Evolutionary conservation across 164 flowering plant species (phyloP), one percentile per base, ranked within the genome.

Genomic region (Cinnamomum chago): DNA sequence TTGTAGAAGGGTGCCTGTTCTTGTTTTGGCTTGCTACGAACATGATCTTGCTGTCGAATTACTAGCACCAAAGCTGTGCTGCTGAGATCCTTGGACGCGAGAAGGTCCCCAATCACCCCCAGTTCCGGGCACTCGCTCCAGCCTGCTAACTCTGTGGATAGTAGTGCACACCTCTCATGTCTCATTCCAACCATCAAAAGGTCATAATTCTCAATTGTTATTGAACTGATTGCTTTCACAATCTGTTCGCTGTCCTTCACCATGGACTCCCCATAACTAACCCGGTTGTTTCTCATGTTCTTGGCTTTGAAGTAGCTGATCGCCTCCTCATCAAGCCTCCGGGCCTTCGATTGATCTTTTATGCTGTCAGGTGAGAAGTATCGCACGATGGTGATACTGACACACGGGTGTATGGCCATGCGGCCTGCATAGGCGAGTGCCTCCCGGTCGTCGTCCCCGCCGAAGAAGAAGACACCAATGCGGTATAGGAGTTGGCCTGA

Each of bases 81-180:
- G 0, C 18, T 40, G 3, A 75, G 67, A 50, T 85, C 88, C 1
- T 84, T 28, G 0, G 88, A 71, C 0, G 86, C 85, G 0, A 90
- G 73, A 73, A 88, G 60, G 70, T 87, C 90, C 9, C 94, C 92
- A 0, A 87, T 35, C 0, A 73, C 30, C 2, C 94, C 94, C 2
- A 90, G 72, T 74, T 88, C 90, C 2, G 84, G 81, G 60, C 58
- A 74, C 67, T 86, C 89, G 62, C 69, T 80, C 92, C 90, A 88
- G 15, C 85, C 84, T 0, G 25, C 65, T 0, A 86, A 70, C 18
- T 87, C 89, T 0, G 27, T 2, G 2, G 78, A 20, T 24, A 81
- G 51, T 2, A 81, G 40, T 0, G 85, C 80, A 0, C 73, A 62
- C 13, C 2, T 23, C 0, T 71, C 82, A 5, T 86, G 82, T 3